Evolutionary conservation across 2,329 filamentous ascomycete species (phyloP), one percentile per base, ranked within the genome.

Genomic region (Bisporella sp.): DNA sequence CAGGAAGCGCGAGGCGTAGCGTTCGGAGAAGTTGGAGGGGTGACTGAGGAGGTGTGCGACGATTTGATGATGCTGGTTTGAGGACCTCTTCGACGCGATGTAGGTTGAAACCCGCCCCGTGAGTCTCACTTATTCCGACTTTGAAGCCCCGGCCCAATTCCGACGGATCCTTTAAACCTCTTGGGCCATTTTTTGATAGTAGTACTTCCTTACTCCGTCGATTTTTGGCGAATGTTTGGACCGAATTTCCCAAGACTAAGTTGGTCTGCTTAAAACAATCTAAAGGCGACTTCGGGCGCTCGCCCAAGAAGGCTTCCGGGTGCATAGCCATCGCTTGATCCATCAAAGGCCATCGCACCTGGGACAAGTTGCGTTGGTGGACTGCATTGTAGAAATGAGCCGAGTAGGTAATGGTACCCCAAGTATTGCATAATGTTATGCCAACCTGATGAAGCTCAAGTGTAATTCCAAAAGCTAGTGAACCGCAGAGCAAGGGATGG

Each of bases 401-500:
- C 4, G 48, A 44, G n/a, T 35, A 53, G 4, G 51, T 41, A 5
- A 31, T 48, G 6, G 50, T 55, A 3, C 53, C 48, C 21, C 32
- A 46, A 1, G 4, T 13, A n/a, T 53, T 49, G 31, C 31, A 30
- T 21, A 50, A 8, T 3, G 2, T 8, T 6, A 44, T 28, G 1
- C 52, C 48, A 4, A 42, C 1, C 6, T 41, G 4, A 8, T 53
- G 42, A 1, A 39, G 12, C 8, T 43, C 41, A 9, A 52, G 42
- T 12, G 42, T 37, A 9, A 39, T 31, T 7, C 40, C 28, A 29
- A 51, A 55, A 3, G 53, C 48, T 2, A 49, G 30, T 6, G 55
- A 39, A 1, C 55, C 50, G n/a, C 50, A 55, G 5, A 57, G 43
- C 8, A 55, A 40, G 5, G 55, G 55, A 6, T 57, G 46, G 11